Base-by-base conservation (phyloP, 192 early-diverging fungal genomes). In the Coemansia aciculifera region DNA sequence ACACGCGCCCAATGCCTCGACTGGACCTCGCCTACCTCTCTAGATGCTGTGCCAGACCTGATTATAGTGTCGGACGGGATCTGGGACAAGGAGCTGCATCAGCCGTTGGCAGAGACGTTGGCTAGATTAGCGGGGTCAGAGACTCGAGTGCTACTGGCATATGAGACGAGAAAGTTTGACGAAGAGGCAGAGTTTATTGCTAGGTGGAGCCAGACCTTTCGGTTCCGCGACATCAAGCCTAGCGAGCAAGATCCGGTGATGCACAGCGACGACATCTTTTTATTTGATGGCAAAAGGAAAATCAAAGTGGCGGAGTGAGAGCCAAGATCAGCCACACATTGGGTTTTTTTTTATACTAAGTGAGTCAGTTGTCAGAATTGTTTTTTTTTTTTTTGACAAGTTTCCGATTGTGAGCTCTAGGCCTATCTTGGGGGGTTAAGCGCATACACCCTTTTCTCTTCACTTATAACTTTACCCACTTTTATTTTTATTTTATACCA, bases 151-250 rank as follows among this genome's bases (percentile, higher is more conserved):
- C 27, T 74, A 42, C 21, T 79, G 63, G 65, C 64, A 10, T 74
- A 65, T n/a, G 78, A 79, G 48, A 64, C 64, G 4, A 52, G 78
- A 31, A 63, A 40, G 15, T 79, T 79, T 63, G 73, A 56, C 24
- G 69, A 74, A n/a, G 78, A 79, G 59, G 78, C 73, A 4, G 29
- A 69, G 66, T 79, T 79, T 32, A 63, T 79, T 9, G 78, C 78
- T 8, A 65, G 39, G 42, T 75, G 72, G 78, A 72, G 78, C 61
- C 36, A 39, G 21, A 21, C 27, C 12, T 79, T 79, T 49, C 29
- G 64, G 31, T 79, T 79, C 73, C 72, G 57, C 68, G 78, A 79
- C 23, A 79, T 79, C 69, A 79, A 79, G 78, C 78, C 73, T 9
- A 38, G 21, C 23, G 78, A 79, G 12, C 72, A 74, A 66, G 67